Base-by-base conservation (phyloP, 2,329 filamentous ascomycete genomes). In the Aspergillus brasiliensis region DNA sequence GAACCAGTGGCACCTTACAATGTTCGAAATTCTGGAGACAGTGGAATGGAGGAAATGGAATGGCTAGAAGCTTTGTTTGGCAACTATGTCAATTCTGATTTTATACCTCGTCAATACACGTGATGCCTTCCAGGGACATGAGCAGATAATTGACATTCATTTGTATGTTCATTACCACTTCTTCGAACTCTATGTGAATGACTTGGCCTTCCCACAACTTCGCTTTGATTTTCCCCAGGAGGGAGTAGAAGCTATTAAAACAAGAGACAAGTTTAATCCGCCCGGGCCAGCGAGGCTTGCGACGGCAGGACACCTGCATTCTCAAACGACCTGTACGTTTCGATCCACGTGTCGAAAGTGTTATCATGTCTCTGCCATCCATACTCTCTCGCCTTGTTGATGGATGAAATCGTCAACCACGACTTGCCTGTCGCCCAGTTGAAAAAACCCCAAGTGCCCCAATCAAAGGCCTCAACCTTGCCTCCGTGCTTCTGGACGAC, bases 381-480 rank as follows among this genome's bases (percentile, higher is more conserved):
- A 31, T 65, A 62, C 44, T 61, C 63, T 8, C 69, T 57, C 15
- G 67, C 69, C 55, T 69, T 71, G 47, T 55, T 62, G 7, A 70
- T 55, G 0, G 64, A 67, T 2, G 58, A 65, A 5, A 67, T 58
- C 2, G 69, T 67, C 13, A 51, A 38, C 70, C 68, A 71, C 0
- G 61, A 62, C 56, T 67, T 66, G 2, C 64, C 65, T 1, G 52
- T 63, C 1, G 58, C 61, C 65, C 67, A 67, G 42, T 72, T 62
- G 13, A 69, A 67, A 53, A 70, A 69, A 0, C 58, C 60, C 69
- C 67, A 71, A 2, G 67, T 70, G 1, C 62, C 69, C 63, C 64
- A 68, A n/a, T 69, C 66, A 51, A 71, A 73, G 0, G 67, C 64
- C 25, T 68, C 62, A 2, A 52, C 27, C 6, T 62, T 62, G 1